A percentile compares a stretch with the other conserved stretches of the same genome.
These are phyloP conservation scores for Trypanosoma vivax DNA, from an alignment of 208 protist species.

Conservation along the genomic window DNA sequence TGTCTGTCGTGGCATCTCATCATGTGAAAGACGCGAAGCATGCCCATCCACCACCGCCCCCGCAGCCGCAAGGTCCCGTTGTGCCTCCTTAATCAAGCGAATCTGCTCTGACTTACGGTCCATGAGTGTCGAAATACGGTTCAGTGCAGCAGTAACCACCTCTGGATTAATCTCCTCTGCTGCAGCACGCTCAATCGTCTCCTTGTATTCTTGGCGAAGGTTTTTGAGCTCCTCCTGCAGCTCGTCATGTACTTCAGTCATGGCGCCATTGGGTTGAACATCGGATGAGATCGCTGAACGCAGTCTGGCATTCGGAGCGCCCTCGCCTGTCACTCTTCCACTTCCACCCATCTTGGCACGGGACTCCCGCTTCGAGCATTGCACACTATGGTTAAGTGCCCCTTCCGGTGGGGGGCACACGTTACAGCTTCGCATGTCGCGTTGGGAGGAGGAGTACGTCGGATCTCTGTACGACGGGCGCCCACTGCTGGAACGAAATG, in stretches of 20 bases:
- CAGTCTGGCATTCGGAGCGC: background rate
- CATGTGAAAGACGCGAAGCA: slow-evolving; percentile 1
- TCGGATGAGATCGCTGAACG: background rate
- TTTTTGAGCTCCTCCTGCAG: slow-evolving; percentile 57
- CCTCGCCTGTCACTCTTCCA: background rate
- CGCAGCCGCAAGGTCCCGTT: slow-evolving; percentile 26
- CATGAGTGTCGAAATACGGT: slow-evolving; percentile 51
- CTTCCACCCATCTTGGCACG: too few relatives aligned
- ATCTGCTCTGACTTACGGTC: slow-evolving; percentile 81
- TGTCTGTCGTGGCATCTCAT: slow-evolving; percentile 1
- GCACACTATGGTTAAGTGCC: too few relatives aligned
- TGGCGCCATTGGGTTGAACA: slow-evolving; percentile 14
- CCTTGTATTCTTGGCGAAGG: slow-evolving; percentile 69
- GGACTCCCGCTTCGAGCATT: too few relatives aligned
- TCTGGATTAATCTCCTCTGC: slow-evolving; percentile 45
- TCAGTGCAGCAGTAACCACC: slow-evolving; percentile 44
- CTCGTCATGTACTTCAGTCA: slow-evolving; percentile 55
- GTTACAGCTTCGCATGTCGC: slow-evolving; percentile 55
- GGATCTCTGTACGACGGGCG: slow-evolving; percentile 63
- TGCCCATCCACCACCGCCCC: slow-evolving; percentile 10
- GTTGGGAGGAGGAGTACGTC: slow-evolving; percentile 78
- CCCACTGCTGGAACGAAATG: slow-evolving; percentile 4
- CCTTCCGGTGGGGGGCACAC: background rate
- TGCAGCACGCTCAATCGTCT: slow-evolving; percentile 42
- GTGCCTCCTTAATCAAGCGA: slow-evolving; percentile 52